These are phyloP conservation scores for Penicillium hordei DNA, from an alignment of 2,329 filamentous ascomycete genomes.

Conservation along the genomic window DNA sequence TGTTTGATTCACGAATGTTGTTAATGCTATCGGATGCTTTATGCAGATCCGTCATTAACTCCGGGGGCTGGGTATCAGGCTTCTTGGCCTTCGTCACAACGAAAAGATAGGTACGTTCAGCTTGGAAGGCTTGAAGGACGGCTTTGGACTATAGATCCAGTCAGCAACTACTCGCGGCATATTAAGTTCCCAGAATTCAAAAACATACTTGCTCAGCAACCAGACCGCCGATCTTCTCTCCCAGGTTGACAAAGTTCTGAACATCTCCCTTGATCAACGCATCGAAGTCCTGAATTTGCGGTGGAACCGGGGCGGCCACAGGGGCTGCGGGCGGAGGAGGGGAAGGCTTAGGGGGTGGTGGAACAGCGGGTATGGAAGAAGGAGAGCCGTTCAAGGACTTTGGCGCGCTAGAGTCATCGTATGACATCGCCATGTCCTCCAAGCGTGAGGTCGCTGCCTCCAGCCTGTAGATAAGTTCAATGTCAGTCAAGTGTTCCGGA, in stretches of 20 bases:
- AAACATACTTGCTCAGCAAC: slow-evolving; percentile 73
- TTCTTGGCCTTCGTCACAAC: slow-evolving; percentile 91
- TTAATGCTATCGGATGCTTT: slow-evolving; percentile 75
- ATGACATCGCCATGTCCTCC: slow-evolving; percentile 88
- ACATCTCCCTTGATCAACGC: slow-evolving; percentile 71
- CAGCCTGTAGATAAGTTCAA: slow-evolving; percentile 66
- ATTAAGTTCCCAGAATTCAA: neutral
- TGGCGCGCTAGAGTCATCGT: slow-evolving; percentile 50
- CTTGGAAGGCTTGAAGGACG: slow-evolving; percentile 69
- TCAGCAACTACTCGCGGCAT: slow-evolving; percentile 11
- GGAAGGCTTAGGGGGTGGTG: slow-evolving; percentile 31
- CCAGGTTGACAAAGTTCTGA: slow-evolving; percentile 73
- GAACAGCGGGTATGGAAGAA: slow-evolving; percentile 23
- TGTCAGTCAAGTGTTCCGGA: slow-evolving; percentile 29
- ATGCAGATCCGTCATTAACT: slow-evolving; percentile 83
- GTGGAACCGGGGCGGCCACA: slow-evolving; percentile 63
- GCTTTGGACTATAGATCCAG: slow-evolving; percentile 50
- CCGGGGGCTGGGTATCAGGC: slow-evolving; percentile 71
- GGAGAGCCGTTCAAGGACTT: slow-evolving; percentile 33
- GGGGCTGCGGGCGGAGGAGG: slow-evolving; percentile 50
- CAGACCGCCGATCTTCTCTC: slow-evolving; percentile 72
- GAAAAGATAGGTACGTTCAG: slow-evolving; percentile 83
- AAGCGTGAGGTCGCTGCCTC: slow-evolving; percentile 95
- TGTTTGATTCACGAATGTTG: slow-evolving; percentile 78
- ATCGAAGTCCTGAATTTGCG: slow-evolving; percentile 86